Conservation (phyloP, 345 rosid species). For the Balakata baccata region DNA sequence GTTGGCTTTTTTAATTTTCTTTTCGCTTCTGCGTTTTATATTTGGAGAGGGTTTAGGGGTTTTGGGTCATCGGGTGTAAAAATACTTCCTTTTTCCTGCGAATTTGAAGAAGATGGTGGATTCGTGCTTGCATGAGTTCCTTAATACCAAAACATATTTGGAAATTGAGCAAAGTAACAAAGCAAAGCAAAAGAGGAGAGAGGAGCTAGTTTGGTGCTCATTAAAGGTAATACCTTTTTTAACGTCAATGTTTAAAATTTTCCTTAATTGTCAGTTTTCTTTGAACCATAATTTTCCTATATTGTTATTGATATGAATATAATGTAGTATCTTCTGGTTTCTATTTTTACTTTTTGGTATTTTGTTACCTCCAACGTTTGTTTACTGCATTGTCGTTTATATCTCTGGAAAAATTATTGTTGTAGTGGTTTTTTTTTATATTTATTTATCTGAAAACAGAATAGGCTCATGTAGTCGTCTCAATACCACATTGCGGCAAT, state of each 20-base stretch:
- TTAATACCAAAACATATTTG: slow-evolving; percentile 9
- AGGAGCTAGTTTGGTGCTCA: slow-evolving; percentile 6
- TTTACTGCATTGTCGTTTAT: no score
- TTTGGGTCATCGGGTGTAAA: background rate
- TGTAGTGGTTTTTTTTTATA: background rate
- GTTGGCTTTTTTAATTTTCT: no score
- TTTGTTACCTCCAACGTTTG: background rate
- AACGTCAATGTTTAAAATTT: background rate
- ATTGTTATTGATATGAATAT: background rate
- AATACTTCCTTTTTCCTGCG: background rate
- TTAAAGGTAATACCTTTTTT: slow-evolving; percentile 7
- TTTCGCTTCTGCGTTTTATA: background rate
- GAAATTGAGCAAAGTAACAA: slow-evolving; percentile 11
- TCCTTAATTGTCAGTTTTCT: background rate
- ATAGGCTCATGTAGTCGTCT: background rate
- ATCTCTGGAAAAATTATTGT: no score
- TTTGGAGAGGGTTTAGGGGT: slow-evolving; percentile 4
- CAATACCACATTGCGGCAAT: background rate
- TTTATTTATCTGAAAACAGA: background rate
- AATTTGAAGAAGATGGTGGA: background rate
- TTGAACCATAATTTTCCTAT: background rate
- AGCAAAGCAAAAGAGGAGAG: slow-evolving; percentile 23
- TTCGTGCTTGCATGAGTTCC: slow-evolving; percentile 11
- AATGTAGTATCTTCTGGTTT: background rate
- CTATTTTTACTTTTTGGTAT: background rate